Base-by-base conservation (phyloP, 768 basidiomycete species). In the Udeniomyces megalosporus region DNA sequence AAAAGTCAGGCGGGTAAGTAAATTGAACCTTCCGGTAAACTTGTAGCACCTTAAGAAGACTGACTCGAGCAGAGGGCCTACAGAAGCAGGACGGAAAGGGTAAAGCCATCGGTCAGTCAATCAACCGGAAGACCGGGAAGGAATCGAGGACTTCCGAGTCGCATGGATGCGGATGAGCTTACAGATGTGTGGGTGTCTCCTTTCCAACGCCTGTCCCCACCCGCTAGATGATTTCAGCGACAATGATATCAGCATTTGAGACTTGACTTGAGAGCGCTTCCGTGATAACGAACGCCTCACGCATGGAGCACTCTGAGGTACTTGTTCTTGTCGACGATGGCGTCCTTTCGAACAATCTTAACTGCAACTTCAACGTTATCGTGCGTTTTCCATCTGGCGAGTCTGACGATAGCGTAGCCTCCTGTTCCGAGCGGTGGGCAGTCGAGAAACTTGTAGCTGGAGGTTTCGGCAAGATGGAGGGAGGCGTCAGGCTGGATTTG, bases 361-460 rank as follows among this genome's bases (percentile, higher is more conserved):
- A 63, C 62, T 29, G 62, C 62, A 12, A 63, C 62, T 44, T 58
- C 10, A 1, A 38, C 48, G 17, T 57, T n/a, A 10, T 29, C 29
- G 28, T 52, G 56, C 38, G 35, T 38, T 42, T 63, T 63, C 62
- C 62, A 63, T 7, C 32, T 31, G 24, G 62, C 62, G 20, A 63
- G 31, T 17, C 42, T 57, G 38, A 63, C 62, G 22, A 38, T 47
- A 10, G 62, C 62, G 49, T 58, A 63, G 4, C 62, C 62, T 17
- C 62, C 62, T n/a, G 48, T 48, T 26, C 62, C 62, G 6, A 63
- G 62, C 2, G 62, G 62, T 4, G 62, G 62, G 31, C 56, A 54
- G 38, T 63, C 62, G 12, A 52, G 48, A 51, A 63, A 63, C 29
- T 58, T 57, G 48, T 63, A 58, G 24, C 56, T 63, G 29, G 17